Base-by-base conservation (phyloP, 148 eudicot species). In the Rhododendron henanense region DNA sequence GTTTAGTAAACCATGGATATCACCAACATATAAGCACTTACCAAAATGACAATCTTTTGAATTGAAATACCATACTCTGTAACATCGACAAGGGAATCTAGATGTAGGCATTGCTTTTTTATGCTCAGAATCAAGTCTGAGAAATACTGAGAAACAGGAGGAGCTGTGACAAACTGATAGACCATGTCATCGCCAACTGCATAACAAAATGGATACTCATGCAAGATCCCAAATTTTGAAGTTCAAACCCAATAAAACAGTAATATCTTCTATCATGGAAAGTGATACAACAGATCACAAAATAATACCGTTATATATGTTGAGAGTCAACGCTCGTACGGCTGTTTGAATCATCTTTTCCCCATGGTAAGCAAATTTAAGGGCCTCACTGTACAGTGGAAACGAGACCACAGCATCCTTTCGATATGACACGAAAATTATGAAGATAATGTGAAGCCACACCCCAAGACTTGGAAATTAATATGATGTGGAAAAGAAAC, bases 171-270 rank as follows among this genome's bases (percentile, higher is more conserved):
- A 87, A 87, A 92, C 67, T 85, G 87, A 79, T 69, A 88, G 85
- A 92, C 90, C 92, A 87, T 88, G 73, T 88, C 94, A 87, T 92
- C 93, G 35, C 93, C 87, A 86, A 91, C 94, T 92, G 93, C 92
- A 92, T 71, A 85, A 51, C 77, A 85, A 90, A 87, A 87, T 85
- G 59, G 85, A 78, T 39, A 79, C 82, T 75, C 33, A 84, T 80
- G 90, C 89, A 81, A 87, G 84, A 84, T 88, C 41, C 85, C 74
- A 87, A 78, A 81, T 35, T 63, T 28, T 84, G 45, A 82, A 79
- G 69, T 57, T 85, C 50, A 55, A 11, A 65, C 23, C 51, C 44
- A 37, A 55, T 16, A 37, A 48, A 23, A 75, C 81, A 78, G 35
- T 50, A 35, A 85, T 35, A 65, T 25, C 10, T 33, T 39, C 51